phyloP scores from a whole-genome alignment of 2,329 filamentous ascomycete genomes.

The Kalaharituber pfeilii region DNA sequence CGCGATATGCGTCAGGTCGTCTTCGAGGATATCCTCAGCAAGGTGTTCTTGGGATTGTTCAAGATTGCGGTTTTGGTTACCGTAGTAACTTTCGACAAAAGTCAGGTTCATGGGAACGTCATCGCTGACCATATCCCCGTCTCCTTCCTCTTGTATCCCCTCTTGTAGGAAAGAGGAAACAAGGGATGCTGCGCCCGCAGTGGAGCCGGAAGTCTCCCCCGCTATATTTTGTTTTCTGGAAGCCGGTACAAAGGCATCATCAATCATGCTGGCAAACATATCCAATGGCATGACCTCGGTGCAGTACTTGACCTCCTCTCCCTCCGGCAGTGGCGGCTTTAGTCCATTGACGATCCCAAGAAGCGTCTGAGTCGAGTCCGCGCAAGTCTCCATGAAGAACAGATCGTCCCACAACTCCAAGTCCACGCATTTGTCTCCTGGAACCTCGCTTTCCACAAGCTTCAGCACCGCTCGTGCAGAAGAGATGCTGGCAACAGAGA shows the following conservation, averaged over 20 bases:
- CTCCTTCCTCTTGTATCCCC: conserved; percentile 33
- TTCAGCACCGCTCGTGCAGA: conserved; percentile 54
- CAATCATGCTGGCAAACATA: conserved; percentile 75
- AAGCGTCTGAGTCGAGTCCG: conserved; percentile 89
- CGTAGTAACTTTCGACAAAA: conserved; percentile 41
- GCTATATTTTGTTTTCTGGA: conserved; percentile 11
- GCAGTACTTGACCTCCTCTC: conserved; percentile 65
- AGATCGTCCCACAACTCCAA: conserved; percentile 73
- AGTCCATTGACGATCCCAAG: conserved; percentile 63
- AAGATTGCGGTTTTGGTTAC: conserved; percentile 22
- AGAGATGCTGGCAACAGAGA: conserved; percentile 73
- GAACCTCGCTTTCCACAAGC: conserved; percentile 38
- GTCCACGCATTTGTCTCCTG: conserved; percentile 50
- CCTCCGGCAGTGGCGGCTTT: conserved; percentile 66
- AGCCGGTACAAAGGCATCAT: conserved; percentile 51
- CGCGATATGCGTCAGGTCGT: conserved; percentile 23
- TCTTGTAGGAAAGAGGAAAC: conserved; percentile 2
- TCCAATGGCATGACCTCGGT: conserved; percentile 73
- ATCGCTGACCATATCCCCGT: conserved; percentile 28
- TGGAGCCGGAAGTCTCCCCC: conserved; percentile 8
- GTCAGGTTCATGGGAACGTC: conserved; percentile 29
- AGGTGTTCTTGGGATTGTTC: conserved; percentile 28
- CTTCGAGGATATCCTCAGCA: conserved; percentile 28
- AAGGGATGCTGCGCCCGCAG: conserved; percentile 18
- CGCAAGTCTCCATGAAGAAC: conserved; percentile 82